Evolutionary conservation across 192 early-diverging fungal genomes (phyloP).

Genomic region (Pilaira anomala): DNA sequence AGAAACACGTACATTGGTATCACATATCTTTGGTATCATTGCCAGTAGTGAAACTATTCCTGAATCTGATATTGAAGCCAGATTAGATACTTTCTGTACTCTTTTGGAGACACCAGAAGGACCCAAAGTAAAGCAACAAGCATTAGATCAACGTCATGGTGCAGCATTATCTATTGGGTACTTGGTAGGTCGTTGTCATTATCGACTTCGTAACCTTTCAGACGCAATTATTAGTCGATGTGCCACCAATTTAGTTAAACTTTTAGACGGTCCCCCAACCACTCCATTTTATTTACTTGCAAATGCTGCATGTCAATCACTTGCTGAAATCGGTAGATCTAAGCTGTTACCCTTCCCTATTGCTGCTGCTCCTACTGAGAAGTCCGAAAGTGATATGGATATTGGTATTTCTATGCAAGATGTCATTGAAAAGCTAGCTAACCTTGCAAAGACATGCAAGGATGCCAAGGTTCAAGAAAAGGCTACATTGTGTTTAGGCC

Average conservation of each 20-base stretch:
- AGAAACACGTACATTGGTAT: constrained; percentile 64
- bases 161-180: constrained; percentile 66
- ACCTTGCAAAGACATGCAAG: constrained; percentile 56
- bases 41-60: constrained; percentile 45
- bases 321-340: constrained; percentile 75
- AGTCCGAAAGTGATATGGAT: constrained; percentile 19
- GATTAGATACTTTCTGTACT: constrained; percentile 18
- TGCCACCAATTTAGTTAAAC: constrained; percentile 41
- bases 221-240: constrained; percentile 39
- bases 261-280: constrained; percentile 39
- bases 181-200: constrained; percentile 58
- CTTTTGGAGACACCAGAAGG: constrained; percentile 22
- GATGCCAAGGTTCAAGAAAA: constrained; percentile 80
- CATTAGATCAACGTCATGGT: constrained; percentile 63
- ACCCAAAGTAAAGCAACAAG: constrained; percentile 5
- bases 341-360: constrained; percentile 38
- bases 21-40: constrained; percentile 72
- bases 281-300: constrained; percentile 50
- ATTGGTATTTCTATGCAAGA: constrained; percentile 14
- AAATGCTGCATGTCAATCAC: constrained; percentile 57
- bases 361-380: neutral
- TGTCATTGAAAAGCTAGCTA: constrained; percentile 31
- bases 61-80: constrained; percentile 14
- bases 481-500: constrained; percentile 63
- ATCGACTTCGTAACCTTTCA: constrained; percentile 46